These are phyloP conservation scores for Yamadazyma philogaea DNA, from an alignment of 805 yeast species.

Conservation along the genomic window DNA sequence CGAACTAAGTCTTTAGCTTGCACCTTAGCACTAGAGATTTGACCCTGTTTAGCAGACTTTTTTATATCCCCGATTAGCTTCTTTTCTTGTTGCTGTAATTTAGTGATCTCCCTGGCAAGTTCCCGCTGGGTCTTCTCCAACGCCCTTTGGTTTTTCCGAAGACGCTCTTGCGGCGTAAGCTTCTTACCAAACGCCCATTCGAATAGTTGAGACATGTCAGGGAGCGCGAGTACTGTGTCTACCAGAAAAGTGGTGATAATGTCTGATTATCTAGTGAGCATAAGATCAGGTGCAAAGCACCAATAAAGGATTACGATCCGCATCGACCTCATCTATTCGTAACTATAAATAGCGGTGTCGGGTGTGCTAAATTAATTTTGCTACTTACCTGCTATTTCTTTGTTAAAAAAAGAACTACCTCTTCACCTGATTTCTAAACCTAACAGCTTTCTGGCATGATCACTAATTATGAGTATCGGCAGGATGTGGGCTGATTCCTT, in stretches of 20 bases:
- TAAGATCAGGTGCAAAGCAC: too few relatives aligned
- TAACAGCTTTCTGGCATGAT: too few relatives aligned
- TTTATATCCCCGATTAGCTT: conserved; percentile 81
- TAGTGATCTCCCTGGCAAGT: conserved; percentile 79
- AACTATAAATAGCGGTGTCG: background rate
- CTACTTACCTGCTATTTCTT: background rate
- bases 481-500: conserved; percentile 13
- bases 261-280: background rate
- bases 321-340: too few relatives aligned
- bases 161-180: conserved; percentile 89
- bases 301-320: background rate
- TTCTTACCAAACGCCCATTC: conserved; percentile 97
- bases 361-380: too few relatives aligned
- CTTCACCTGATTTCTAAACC: too few relatives aligned
- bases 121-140: conserved; percentile 93
- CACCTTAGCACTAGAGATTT: conserved; percentile 82
- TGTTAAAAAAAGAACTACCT: too few relatives aligned
- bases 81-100: conserved; percentile 90
- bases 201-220: conserved; percentile 38
- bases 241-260: background rate
- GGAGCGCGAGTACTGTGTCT: background rate
- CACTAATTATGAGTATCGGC: background rate
- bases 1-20: conserved; percentile 95
- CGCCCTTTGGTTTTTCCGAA: conserved; percentile 93
- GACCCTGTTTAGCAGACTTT: conserved; percentile 87